Conservation (phyloP, 1,284 basidiomycete genomes). For the Wolfiporia cocos region DNA sequence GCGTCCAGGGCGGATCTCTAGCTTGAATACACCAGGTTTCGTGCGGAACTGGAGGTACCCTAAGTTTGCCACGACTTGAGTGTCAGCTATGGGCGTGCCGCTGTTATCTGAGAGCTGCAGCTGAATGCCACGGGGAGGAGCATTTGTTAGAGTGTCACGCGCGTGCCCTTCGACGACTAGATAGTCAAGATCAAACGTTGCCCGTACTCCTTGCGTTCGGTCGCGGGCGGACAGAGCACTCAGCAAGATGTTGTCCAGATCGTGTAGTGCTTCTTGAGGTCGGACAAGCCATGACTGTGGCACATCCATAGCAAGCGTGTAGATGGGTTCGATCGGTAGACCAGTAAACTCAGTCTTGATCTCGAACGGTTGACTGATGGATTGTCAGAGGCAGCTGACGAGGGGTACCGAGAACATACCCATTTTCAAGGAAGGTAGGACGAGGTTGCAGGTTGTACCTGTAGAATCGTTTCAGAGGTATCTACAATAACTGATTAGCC, state of each 20-base stretch:
- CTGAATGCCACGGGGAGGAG: slow-evolving; percentile 80
- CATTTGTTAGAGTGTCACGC: slow-evolving; percentile 56
- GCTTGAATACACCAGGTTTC: slow-evolving; percentile 79
- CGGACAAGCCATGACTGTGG: slow-evolving; percentile 90
- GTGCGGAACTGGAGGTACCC: slow-evolving; percentile 97
- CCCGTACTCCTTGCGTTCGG: slow-evolving; percentile 56
- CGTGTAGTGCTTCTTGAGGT: slow-evolving; percentile 83
- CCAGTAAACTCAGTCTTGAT: slow-evolving; percentile 45
- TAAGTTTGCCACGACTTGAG: slow-evolving; percentile 88
- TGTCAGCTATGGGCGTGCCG: slow-evolving; percentile 63
- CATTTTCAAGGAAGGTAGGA: slow-evolving; percentile 64
- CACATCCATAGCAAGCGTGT: slow-evolving; percentile 89
- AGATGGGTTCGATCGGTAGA: slow-evolving; percentile 68
- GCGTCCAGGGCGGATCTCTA: slow-evolving; percentile 79
- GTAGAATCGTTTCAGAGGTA: slow-evolving; percentile 94
- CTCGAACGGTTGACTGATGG: slow-evolving; percentile 44
- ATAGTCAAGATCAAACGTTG: slow-evolving; percentile 84
- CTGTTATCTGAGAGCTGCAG: slow-evolving; percentile 64
- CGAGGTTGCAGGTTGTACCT: slow-evolving; percentile 64
- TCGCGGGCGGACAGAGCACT: slow-evolving; percentile 55
- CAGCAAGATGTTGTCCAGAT: slow-evolving; percentile 94
- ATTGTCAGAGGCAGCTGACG: slow-evolving; percentile 1
- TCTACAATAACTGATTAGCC: slow-evolving; percentile 31
- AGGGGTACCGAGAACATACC: slow-evolving; percentile 38
- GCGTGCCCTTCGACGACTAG: slow-evolving; percentile 94